These are phyloP conservation scores for Mycena latifolia DNA, from an alignment of 768 basidiomycete species.

Conservation along the genomic window DNA sequence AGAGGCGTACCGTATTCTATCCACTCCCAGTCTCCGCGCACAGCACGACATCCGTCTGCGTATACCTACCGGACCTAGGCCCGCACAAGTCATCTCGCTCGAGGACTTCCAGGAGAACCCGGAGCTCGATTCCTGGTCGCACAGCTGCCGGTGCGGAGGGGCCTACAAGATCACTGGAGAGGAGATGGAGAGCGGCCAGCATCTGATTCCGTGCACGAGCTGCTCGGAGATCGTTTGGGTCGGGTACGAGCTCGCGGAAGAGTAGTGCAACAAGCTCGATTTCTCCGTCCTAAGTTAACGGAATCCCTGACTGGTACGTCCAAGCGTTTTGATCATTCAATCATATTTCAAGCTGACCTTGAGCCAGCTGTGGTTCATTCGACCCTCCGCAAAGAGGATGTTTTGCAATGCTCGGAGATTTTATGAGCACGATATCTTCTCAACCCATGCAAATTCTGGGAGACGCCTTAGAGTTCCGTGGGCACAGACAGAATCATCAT, in stretches of 20 bases:
- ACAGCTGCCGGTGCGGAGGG: conserved; percentile 83
- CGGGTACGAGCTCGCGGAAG: conserved; percentile 76
- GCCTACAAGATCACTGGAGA: conserved; percentile 66
- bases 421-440: too few relatives aligned
- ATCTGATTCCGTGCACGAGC: conserved; percentile 77
- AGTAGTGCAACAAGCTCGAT: too few relatives aligned
- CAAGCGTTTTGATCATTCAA: too few relatives aligned
- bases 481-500: too few relatives aligned
- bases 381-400: too few relatives aligned
- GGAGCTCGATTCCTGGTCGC: conserved; percentile 58
- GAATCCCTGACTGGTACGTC: too few relatives aligned
- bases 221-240: conserved; percentile 91
- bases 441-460: too few relatives aligned
- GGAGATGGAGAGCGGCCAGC: conserved; percentile 77
- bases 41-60: conserved; percentile 57
- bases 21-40: conserved; percentile 59
- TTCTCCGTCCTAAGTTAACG: too few relatives aligned
- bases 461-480: too few relatives aligned
- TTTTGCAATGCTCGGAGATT: too few relatives aligned
- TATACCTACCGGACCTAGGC: conserved; percentile 61
- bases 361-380: too few relatives aligned
- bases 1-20: conserved; percentile 76
- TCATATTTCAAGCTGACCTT: too few relatives aligned
- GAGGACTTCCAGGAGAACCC: conserved; percentile 70
- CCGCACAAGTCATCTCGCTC: conserved; percentile 83